Base-by-base conservation (phyloP, 2,329 filamentous ascomycete genomes). In the Fusarium sp. region DNA sequence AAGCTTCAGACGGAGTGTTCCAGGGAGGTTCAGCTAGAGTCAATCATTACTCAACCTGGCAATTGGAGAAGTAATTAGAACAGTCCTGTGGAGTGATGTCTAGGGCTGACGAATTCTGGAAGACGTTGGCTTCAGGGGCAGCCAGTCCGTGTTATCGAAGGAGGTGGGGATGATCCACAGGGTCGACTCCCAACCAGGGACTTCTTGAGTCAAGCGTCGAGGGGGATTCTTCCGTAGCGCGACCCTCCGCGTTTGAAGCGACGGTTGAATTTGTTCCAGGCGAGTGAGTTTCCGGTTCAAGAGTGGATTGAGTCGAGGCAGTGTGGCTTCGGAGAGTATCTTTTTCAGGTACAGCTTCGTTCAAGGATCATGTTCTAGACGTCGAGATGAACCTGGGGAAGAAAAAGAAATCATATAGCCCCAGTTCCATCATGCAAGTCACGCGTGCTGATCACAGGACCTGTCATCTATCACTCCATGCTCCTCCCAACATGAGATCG, bases 101-200 rank as follows among this genome's bases (percentile, higher is more conserved):
- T 61, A 61, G 39, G 58, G 58, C 58, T 61, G 58, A 61, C 37
- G 35, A 60, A 35, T 20, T 35, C 27, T n/a, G 23, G 18, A 52
- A 52, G 18, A n/a, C 2, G 43, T 48, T 48, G 43, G 41, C 39
- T 48, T 61, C 58, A 61, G 58, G 58, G 58, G 39, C 37, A 45
- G 23, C 34, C 35, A 41, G 37, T 23, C 37, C 57, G 57, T 41
- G 57, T 30, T n/a, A 43, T 59, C 57, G 13, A 30, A 25, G 57
- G 25, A 30, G 37, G 39, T 37, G 37, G 58, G 27, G 39, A 45
- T 23, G 16, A 18, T 61, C 58, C 54, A 58, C 54, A 20, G 20
- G 8, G 52, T 56, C n/a, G 30, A 35, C 30, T 18, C 27, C 45
- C 45, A 52, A 52, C 30, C 50, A 56, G 27, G 27, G 27, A 30